Evolutionary conservation across 1,284 basidiomycete species (phyloP).

Genomic region (Apiotrichum montevideense): DNA sequence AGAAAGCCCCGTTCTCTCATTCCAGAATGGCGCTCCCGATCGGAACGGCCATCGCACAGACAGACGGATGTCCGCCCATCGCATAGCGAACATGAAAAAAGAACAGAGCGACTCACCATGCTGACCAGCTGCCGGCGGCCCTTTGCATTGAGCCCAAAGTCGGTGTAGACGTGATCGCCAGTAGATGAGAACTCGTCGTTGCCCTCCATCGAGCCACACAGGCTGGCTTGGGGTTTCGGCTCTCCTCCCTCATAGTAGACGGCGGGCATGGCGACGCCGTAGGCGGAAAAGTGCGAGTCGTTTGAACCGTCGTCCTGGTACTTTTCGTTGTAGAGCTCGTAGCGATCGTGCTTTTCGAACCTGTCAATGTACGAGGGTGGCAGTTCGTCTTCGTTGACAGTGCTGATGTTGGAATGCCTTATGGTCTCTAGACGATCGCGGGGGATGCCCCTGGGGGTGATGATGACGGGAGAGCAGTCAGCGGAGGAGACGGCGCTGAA

Average conservation of each 20-base stretch:
- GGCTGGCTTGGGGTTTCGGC: not conserved
- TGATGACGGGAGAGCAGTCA: too few relatives aligned
- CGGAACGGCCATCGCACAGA: too few relatives aligned
- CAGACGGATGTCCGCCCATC: too few relatives aligned
- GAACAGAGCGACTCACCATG: conserved; percentile 2
- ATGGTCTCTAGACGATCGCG: not conserved
- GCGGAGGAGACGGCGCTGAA: too few relatives aligned
- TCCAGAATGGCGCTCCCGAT: too few relatives aligned
- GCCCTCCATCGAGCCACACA: not conserved
- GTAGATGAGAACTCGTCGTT: not conserved
- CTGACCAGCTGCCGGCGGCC: conserved; percentile 3
- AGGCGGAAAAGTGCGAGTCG: not conserved
- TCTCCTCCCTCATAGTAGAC: not conserved
- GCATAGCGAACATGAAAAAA: too few relatives aligned
- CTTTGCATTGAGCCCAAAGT: conserved; percentile 5
- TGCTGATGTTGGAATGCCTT: not conserved
- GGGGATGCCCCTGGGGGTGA: too few relatives aligned
- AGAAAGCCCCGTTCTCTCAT: too few relatives aligned
- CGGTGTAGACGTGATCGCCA: not conserved
- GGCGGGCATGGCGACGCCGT: not conserved
- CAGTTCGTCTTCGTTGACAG: not conserved
- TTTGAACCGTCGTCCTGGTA: too few relatives aligned
- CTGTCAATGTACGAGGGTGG: too few relatives aligned
- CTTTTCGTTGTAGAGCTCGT: too few relatives aligned
- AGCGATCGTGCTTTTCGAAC: too few relatives aligned